Evolutionary conservation across 148 eudicot species (phyloP), one percentile per base, ranked within the genome.

Genomic region (Rhododendron simsii): DNA sequence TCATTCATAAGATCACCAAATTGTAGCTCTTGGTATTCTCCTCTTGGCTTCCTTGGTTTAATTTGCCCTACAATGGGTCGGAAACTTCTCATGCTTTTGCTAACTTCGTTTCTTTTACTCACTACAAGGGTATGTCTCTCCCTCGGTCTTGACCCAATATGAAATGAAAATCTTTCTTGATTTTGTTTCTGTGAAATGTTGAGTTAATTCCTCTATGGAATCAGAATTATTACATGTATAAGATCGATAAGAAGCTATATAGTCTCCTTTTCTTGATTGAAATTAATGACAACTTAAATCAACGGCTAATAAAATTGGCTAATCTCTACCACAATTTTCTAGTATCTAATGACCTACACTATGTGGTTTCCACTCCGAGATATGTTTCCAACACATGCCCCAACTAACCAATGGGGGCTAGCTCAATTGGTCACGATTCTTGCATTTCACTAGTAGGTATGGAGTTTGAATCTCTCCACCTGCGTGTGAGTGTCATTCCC

Each of bases 51-150:
- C 41, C 2, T 53, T 8, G 28, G 18, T 50, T 78, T 5, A 15
- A 7, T 47, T 71, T 55, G 83, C 37, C 16, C 35, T 4, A 55
- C 65, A 81, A 81, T 81, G 83, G 45, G 23, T 33, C 12, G 57
- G 45, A 81, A 81, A 55, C 28, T 20, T 18, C 1, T 81, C 41
- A 3, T 81, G 45, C 23, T 81, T 57, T 69, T 82, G 48, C 50
- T 82, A 4, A 48, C 74, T 20, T 82, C 35, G 21, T 21, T 39
- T 39, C 50, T 82, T 26, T 16, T 23, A 55, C 11, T 51, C 65
- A 20, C 65, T 30, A 53, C 44, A 51, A 55, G 83, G 67, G 69
- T 81, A 81, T 71, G 76, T 28, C 76, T 71, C 76, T 71, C 39
- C 21, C 39, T 30, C 18, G 33, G 41, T 9, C 2, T 81, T 18